Percentiles rank a stretch among this genome's conserved stretches.
These are phyloP conservation scores for Adansonia rubrostipa DNA, from an alignment of 441 rosid species.

Conservation along the genomic window DNA sequence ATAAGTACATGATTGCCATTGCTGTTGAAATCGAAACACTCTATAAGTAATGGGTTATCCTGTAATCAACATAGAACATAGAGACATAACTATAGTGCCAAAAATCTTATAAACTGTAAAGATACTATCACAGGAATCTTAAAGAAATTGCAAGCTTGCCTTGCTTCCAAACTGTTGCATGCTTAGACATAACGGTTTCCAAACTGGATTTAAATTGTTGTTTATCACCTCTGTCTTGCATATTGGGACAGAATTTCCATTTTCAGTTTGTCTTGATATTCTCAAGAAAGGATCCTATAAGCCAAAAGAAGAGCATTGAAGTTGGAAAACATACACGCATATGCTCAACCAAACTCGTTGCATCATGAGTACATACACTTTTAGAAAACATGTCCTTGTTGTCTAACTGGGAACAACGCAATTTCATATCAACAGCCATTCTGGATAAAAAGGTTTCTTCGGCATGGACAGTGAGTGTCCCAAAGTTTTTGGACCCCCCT, in stretches of 20 bases:
- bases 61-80: conserved; percentile 33
- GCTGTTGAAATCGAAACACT: conserved; percentile 80
- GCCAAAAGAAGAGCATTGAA: conserved; percentile 18
- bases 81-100: not conserved
- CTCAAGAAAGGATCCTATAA: conserved; percentile 80
- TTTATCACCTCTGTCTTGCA: conserved; percentile 79
- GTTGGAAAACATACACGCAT: conserved; percentile 1
- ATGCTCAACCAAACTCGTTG: conserved; percentile 17
- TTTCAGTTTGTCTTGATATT: conserved; percentile 70
- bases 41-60: conserved; percentile 78
- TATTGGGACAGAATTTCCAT: conserved; percentile 56
- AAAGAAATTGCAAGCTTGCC: conserved; percentile 46
- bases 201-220: conserved; percentile 68
- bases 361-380: conserved; percentile 53
- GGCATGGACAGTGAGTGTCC: conserved; percentile 65
- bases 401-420: conserved; percentile 59
- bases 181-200: conserved; percentile 64
- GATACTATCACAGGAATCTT: conserved; percentile 13
- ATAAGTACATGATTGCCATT: conserved; percentile 66
- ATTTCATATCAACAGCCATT: conserved; percentile 53
- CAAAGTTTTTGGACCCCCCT: conserved; percentile 47
- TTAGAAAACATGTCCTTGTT: conserved; percentile 76
- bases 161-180: conserved; percentile 85
- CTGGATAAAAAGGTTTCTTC: conserved; percentile 72
- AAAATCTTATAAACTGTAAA: conserved; percentile 18